These are phyloP conservation scores for Pythium rishiriense DNA, from an alignment of 352 stramenopile species.

Conservation along the genomic window DNA sequence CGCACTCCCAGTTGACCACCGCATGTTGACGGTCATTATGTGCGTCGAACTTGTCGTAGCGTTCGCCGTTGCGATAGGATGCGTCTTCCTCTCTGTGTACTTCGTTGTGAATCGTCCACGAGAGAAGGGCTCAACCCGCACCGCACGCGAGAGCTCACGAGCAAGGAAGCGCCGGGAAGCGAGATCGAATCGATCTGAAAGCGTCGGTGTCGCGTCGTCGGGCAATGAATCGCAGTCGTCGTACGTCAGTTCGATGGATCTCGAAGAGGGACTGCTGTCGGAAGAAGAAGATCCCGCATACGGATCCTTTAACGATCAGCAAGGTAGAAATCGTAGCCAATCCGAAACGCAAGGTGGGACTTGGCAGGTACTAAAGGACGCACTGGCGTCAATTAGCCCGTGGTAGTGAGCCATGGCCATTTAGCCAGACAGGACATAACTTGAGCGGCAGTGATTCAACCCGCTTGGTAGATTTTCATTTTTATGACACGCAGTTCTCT, in stretches of 20 bases:
- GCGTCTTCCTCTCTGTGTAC: conserved; percentile 86
- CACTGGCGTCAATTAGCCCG: conserved; percentile 67
- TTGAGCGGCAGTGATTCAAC: too few relatives aligned
- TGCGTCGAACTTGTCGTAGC: conserved; percentile 83
- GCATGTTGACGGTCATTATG: conserved; percentile 86
- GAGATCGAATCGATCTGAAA: conserved; percentile 8
- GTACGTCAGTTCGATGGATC: conserved; percentile 37
- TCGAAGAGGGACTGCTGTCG: conserved; percentile 70
- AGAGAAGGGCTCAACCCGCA: conserved; percentile 21
- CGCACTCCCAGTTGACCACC: conserved; percentile 75
- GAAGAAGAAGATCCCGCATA: conserved; percentile 68
- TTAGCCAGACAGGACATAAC: neutral
- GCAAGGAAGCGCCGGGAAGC: conserved; percentile 12
- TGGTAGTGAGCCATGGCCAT: conserved; percentile 38
- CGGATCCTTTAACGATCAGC: conserved; percentile 48
- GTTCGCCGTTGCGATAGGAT: conserved; percentile 77
- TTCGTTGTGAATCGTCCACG: conserved; percentile 84
- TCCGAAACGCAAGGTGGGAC: conserved; percentile 27
- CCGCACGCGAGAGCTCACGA: conserved; percentile 1
- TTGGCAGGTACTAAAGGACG: conserved; percentile 57
- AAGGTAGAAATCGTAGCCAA: neutral
- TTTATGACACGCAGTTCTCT: neutral
- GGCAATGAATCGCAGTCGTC: conserved; percentile 17
- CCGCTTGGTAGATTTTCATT: neutral
- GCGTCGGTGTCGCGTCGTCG: conserved; percentile 9